Evolutionary conservation across 352 stramenopile species (phyloP), one percentile per base, ranked within the genome.

Genomic region (Blastocystis sp.): DNA sequence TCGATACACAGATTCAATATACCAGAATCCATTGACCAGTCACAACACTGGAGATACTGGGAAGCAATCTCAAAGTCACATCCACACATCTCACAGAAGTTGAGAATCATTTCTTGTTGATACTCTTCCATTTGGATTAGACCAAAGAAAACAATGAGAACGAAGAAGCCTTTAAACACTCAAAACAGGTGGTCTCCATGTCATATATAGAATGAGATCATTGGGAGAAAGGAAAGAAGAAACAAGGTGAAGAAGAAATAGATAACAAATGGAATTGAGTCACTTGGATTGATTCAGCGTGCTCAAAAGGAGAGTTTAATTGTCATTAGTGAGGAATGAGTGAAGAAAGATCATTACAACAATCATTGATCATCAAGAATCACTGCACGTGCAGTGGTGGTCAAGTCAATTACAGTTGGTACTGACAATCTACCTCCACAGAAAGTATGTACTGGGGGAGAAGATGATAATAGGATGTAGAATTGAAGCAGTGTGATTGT

Each of bases 51-150:
- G n/a, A 84, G 73, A 84, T 66, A 84, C n/a, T 22, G 17, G 19
- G 48, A 1, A 6, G 73, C 73, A 48, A 84, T 51, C 22, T 84
- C 73, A 9, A 84, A 42, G 0, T 66, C 53, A 42, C 73, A 84
- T 51, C 73, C 73, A 44, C 44, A 84, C 73, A 84, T 84, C 24
- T 68, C 73, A 64, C 73, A 66, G 5, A 84, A 27, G n/a, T 62
- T 68, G 0, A 66, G 53, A 5, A 37, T 51, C 13, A 68, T 22
- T 37, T 84, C 73, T 35, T 84, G 44, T 24, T 84, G 73, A 84
- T 33, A 37, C 11, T 64, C 73, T 22, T 84, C 59, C 73, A 84
- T 84, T 30, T 27, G 3, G 2, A 54, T 56, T 56, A 78, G 66
- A 62, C 56, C 15, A 13, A 56, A 78, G 66, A 51, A 78, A 78